A percentile compares a stretch with the other conserved stretches of the same genome.
These are phyloP conservation scores for Endothia cerciana DNA, from an alignment of 2,329 filamentous ascomycete genomes.

Conservation along the genomic window DNA sequence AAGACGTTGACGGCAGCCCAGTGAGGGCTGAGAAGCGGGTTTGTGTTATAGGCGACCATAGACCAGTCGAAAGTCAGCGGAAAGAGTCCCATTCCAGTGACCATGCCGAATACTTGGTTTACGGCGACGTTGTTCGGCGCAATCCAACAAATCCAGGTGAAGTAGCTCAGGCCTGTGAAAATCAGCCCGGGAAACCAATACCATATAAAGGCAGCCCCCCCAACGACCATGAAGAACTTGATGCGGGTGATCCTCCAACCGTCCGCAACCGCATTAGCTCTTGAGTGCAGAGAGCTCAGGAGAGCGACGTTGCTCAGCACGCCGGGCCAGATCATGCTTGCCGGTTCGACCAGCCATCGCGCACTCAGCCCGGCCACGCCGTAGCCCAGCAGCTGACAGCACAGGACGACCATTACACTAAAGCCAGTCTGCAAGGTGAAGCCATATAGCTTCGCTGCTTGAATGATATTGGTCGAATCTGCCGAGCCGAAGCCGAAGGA, in stretches of 20 bases:
- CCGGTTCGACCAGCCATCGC: conserved; percentile 44
- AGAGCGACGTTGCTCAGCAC: conserved; percentile 44
- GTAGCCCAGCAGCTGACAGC: conserved; percentile 44
- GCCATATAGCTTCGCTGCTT: conserved; percentile 47
- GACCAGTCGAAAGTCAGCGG: conserved; percentile 72
- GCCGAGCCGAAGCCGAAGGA: conserved; percentile 51
- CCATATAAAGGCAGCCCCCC: conserved; percentile 53
- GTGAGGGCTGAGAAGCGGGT: conserved; percentile 44
- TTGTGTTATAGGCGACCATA: conserved; percentile 43
- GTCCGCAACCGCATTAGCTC: conserved; percentile 41
- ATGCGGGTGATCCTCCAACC: conserved; percentile 44
- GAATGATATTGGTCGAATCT: conserved; percentile 50
- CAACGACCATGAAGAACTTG: conserved; percentile 43
- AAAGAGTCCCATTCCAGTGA: conserved; percentile 63
- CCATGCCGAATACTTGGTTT: conserved; percentile 69
- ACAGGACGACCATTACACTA: conserved; percentile 42
- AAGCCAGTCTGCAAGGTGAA: conserved; percentile 44
- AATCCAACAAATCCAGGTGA: conserved; percentile 66
- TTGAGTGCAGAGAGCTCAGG: conserved; percentile 43
- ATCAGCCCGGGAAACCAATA: conserved; percentile 68
- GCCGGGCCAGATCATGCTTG: conserved; percentile 44
- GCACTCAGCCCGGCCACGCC: conserved; percentile 44
- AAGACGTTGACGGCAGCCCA: conserved; percentile 54
- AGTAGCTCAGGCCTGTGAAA: conserved; percentile 63
- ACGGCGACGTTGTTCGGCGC: conserved; percentile 62